Conservation (phyloP, 192 early-diverging fungal genomes). For the Lobosporangium transversale region DNA sequence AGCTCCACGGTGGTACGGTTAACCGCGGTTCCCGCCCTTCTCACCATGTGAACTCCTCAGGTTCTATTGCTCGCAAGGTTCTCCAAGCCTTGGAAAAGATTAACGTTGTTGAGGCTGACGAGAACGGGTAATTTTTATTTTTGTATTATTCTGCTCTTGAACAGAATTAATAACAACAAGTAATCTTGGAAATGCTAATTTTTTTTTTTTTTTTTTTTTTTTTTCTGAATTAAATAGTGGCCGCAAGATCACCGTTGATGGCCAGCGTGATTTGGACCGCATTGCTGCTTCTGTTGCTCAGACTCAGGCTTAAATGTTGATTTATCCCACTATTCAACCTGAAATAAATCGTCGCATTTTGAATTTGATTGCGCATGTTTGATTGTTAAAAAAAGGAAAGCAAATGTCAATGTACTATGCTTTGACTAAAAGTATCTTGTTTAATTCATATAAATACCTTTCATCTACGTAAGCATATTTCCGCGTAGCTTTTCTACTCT, state of each 20-base stretch:
- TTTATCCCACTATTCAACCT: slow-evolving; percentile 12
- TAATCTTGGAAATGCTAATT: not conserved
- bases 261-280: slow-evolving; percentile 99
- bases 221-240: slow-evolving; percentile 65
- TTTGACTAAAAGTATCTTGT: no score
- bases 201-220: not conserved
- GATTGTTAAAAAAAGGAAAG: not conserved
- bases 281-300: slow-evolving; percentile 73
- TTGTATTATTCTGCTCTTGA: not conserved
- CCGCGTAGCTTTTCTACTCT: not conserved
- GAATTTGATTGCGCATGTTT: slow-evolving; percentile 23
- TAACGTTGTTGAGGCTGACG: slow-evolving; percentile 92
- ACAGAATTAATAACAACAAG: no score
- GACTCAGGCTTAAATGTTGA: slow-evolving; percentile 49
- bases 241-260: slow-evolving; percentile 92
- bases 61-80: slow-evolving; percentile 93
- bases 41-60: slow-evolving; percentile 85
- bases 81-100: slow-evolving; percentile 98
- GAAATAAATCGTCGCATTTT: slow-evolving; percentile 35
- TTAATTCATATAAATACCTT: no score
- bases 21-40: slow-evolving; percentile 95
- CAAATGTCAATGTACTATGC: not conserved
- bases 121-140: slow-evolving; percentile 64
- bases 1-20: slow-evolving; percentile 90
- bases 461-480: not conserved